phyloP scores from a whole-genome alignment of 2,329 filamentous ascomycete genomes.

The Phialophora chinensis region DNA sequence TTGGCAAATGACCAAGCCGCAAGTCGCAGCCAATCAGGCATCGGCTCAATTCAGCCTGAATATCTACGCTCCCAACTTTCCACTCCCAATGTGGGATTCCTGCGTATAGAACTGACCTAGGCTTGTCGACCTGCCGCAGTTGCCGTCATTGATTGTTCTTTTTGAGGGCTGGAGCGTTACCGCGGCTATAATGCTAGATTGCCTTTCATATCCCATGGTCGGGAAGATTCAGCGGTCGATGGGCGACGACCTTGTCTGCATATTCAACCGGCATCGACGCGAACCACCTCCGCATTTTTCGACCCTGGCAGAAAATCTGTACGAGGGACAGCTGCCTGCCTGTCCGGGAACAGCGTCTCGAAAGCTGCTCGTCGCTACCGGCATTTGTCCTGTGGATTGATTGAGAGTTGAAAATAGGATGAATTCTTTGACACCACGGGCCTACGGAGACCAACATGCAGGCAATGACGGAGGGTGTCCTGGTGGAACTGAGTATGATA shows the following conservation, averaged over 20 bases:
- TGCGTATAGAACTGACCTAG: not conserved
- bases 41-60: slow-evolving; percentile 15
- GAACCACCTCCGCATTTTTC: slow-evolving; percentile 9
- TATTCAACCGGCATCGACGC: slow-evolving; percentile 15
- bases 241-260: slow-evolving; percentile 7
- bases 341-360: slow-evolving; percentile 10
- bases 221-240: slow-evolving; percentile 5
- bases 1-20: slow-evolving; percentile 8
- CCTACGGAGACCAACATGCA: slow-evolving; percentile 11
- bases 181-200: slow-evolving; percentile 14
- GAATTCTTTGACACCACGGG: slow-evolving; percentile 20
- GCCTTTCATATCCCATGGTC: not conserved
- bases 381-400: not conserved
- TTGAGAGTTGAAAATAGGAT: slow-evolving; percentile 17
- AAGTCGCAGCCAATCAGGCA: slow-evolving; percentile 3
- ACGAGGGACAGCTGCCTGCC: slow-evolving; percentile 9
- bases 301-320: not conserved
- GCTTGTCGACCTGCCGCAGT: not conserved
- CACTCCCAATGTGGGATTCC: not conserved
- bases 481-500: slow-evolving; percentile 21
- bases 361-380: slow-evolving; percentile 12
- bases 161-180: not conserved
- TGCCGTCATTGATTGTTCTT: slow-evolving; percentile 8
- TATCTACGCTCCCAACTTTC: not conserved
- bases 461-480: not conserved